Base-by-base conservation (phyloP, 176 grass and related monocot genomes). In the Paspalum notatum region DNA sequence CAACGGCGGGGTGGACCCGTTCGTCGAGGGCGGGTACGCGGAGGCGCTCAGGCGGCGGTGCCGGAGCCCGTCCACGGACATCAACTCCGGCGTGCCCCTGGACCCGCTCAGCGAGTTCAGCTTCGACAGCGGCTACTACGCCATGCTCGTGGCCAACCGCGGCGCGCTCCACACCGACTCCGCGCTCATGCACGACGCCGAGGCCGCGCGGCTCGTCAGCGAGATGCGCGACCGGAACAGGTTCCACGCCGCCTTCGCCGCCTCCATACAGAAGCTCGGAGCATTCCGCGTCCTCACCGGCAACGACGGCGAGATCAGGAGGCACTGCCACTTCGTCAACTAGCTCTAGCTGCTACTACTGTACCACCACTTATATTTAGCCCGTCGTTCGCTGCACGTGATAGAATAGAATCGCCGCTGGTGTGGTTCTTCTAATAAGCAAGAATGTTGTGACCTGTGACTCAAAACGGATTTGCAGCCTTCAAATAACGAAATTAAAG, bases 201-300 rank as follows among this genome's bases (percentile, higher is more conserved):
- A 78, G n/a, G 25, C 9, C 44, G 43, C 75, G 16, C 22, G 27
- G 24, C 60, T 63, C 60, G 76, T 49, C 25, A 18, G 25, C 5
- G 27, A 66, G 60, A 9, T 79, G 15, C 76, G 39, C 44, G 78
- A 67, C 39, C 62, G 17, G 32, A 37, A 5, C 21, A 57, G 12
- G 64, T 80, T 80, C 78, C n/a, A 68, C 64, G 38, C 50, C 8
- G 78, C 78, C 12, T 69, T 67, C 38, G 64, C 39, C 0, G 5
- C 12, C 37, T 43, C 45, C 61, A 63, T 72, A 14, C 9, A 18
- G 70, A 72, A 9, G 70, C 0, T 72, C 48, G 70, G 70, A 3
- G 49, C 48, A 5, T n/a, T 50, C 17, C 3, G 9, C 44, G 75
- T 73, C 2, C 17, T 40, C 27, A 13, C 71, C 50, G 70, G 71